Conservation (phyloP, 495 filamentous ascomycete species). For the Talaromyces wortmannii region DNA sequence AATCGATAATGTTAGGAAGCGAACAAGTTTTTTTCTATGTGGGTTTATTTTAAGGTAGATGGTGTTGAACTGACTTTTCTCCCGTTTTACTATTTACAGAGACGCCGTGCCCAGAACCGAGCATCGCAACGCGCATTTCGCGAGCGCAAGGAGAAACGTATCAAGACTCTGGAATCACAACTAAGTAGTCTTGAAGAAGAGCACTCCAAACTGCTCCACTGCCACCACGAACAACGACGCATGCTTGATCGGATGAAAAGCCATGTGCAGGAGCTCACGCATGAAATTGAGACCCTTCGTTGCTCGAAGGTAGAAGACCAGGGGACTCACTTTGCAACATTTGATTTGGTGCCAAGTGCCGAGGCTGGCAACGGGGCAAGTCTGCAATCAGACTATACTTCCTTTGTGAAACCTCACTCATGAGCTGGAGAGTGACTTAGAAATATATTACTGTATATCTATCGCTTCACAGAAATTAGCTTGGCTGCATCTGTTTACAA, state of each 20-base stretch:
- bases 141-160: constrained; percentile 40
- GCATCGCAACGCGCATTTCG: constrained; percentile 46
- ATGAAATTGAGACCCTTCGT: background rate
- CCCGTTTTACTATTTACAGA: constrained; percentile 17
- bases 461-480: too few species aligned
- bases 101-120: constrained; percentile 50
- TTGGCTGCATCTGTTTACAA: too few species aligned
- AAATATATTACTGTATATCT: too few species aligned
- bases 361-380: too few species aligned
- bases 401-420: too few species aligned
- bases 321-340: background rate
- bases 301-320: background rate
- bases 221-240: constrained; percentile 7
- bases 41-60: background rate
- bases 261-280: background rate
- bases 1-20: background rate
- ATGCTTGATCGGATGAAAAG: background rate
- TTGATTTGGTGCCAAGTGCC: background rate
- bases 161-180: constrained; percentile 31
- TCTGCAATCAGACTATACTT: too few species aligned
- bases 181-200: constrained; percentile 26
- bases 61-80: background rate
- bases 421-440: too few species aligned
- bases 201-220: constrained; percentile 12
- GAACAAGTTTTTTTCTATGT: background rate